Conservation (phyloP, 495 filamentous ascomycete genomes). For the Podospora australis region DNA sequence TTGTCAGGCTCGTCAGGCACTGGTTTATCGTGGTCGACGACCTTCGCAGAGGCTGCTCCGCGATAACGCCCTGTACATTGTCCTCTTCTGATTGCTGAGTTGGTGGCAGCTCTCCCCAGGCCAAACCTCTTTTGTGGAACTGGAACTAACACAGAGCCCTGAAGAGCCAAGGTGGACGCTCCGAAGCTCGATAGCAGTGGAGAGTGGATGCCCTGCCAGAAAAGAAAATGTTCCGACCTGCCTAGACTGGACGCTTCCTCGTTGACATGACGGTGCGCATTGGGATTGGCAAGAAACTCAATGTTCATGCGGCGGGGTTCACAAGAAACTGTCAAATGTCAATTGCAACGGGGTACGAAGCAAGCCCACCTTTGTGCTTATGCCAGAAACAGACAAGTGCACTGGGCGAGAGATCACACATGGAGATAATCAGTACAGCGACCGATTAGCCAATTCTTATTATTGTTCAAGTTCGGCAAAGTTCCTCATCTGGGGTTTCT, state of each 20-base stretch:
- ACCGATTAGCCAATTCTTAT: conserved; percentile 2
- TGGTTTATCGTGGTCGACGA: conserved; percentile 13
- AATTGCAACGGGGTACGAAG: conserved; percentile 2
- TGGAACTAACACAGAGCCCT: not conserved
- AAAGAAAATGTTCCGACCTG: not conserved
- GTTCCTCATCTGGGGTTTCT: not conserved
- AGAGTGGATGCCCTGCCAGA: not conserved
- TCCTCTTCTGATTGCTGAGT: not conserved
- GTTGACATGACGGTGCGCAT: not conserved
- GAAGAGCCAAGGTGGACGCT: conserved; percentile 5
- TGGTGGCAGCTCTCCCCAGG: conserved; percentile 1
- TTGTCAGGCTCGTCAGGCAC: conserved; percentile 5
- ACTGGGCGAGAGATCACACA: not conserved
- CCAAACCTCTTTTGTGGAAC: conserved; percentile 10
- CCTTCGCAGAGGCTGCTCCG: not conserved
- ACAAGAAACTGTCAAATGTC: not conserved
- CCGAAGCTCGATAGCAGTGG: not conserved
- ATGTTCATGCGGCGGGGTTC: conserved; percentile 4
- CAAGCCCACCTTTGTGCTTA: conserved; percentile 1
- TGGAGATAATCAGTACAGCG: not conserved
- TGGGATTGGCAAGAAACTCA: conserved; percentile 4
- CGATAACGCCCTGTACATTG: not conserved
- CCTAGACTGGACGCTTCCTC: conserved; percentile 2
- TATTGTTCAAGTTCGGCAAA: not conserved
- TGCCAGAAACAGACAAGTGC: conserved; percentile 6